phyloP scores from a whole-genome alignment of 139 green algal species.

The Haematococcus lacustris region DNA sequence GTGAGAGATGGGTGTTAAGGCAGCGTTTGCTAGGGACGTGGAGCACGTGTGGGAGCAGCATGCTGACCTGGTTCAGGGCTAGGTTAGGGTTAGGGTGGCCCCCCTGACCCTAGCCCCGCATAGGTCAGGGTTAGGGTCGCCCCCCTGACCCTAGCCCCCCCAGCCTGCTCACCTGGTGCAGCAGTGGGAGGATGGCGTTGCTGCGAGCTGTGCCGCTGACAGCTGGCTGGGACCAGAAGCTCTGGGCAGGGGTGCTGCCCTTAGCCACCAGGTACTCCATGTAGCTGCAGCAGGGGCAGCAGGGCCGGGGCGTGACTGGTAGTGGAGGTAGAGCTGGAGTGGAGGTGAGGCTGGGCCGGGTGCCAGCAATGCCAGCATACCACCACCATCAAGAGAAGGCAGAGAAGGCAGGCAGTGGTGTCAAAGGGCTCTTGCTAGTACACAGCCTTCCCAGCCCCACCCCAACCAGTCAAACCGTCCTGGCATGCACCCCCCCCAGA shows the following conservation, averaged over 20 bases:
- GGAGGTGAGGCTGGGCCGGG: background rate
- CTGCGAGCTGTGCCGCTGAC: conserved; percentile 13
- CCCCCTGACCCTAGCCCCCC: no score
- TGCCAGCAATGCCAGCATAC: no score
- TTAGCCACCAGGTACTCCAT: conserved; percentile 5
- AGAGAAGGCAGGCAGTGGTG: background rate
- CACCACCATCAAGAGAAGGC: no score
- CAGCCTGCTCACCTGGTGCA: background rate
- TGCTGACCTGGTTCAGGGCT: no score
- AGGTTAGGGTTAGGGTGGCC: no score
- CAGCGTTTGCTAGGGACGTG: background rate
- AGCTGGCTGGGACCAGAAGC: conserved; percentile 19
- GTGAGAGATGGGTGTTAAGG: no score
- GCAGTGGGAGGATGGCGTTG: conserved; percentile 19
- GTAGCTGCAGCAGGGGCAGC: background rate
- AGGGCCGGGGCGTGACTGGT: background rate
- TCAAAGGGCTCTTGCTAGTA: no score
- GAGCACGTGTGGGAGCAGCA: background rate
- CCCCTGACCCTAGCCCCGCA: no score
- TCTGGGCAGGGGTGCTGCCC: conserved; percentile 19
- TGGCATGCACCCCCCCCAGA: no score
- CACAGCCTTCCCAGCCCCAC: no score
- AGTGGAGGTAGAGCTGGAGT: background rate
- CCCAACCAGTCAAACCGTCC: no score
- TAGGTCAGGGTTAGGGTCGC: no score